These are phyloP conservation scores for Eucalyptus pauciflora DNA, from an alignment of 345 rosid species.

Conservation along the genomic window DNA sequence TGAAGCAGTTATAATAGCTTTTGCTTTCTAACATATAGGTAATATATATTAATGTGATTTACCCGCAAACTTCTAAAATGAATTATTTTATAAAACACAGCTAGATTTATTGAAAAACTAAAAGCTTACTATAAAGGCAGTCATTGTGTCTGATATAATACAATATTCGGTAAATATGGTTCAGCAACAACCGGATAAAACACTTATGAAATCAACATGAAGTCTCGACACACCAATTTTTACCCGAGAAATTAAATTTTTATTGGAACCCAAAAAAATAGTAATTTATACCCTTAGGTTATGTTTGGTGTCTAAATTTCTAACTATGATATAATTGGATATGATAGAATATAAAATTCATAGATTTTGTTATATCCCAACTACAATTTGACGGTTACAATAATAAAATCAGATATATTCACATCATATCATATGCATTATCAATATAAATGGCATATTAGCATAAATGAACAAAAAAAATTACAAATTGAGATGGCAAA, in stretches of 20 bases:
- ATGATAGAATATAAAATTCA: too few species aligned
- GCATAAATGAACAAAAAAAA: too few species aligned
- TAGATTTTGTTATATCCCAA: too few species aligned
- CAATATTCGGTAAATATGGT: neutral
- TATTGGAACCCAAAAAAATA: neutral
- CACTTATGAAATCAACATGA: neutral
- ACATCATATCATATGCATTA: too few species aligned
- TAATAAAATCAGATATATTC: too few species aligned
- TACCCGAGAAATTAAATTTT: neutral
- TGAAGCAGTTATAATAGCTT: neutral
- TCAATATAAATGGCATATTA: too few species aligned
- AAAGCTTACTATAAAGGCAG: neutral
- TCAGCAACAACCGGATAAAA: neutral
- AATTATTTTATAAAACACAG: neutral
- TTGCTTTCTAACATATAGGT: neutral
- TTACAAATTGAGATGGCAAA: too few species aligned
- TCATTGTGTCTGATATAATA: neutral
- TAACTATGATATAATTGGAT: too few species aligned
- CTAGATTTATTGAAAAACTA: neutral
- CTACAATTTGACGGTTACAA: fast-evolving
- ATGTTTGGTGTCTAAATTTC: too few species aligned
- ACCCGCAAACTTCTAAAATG: neutral
- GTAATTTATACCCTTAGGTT: neutral
- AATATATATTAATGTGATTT: neutral
- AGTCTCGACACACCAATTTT: neutral